A percentile compares a stretch with the other conserved stretches of the same genome.
Evolutionary conservation across 495 filamentous ascomycete species (phyloP).

Genomic region (Hypoxylon fuscum): DNA sequence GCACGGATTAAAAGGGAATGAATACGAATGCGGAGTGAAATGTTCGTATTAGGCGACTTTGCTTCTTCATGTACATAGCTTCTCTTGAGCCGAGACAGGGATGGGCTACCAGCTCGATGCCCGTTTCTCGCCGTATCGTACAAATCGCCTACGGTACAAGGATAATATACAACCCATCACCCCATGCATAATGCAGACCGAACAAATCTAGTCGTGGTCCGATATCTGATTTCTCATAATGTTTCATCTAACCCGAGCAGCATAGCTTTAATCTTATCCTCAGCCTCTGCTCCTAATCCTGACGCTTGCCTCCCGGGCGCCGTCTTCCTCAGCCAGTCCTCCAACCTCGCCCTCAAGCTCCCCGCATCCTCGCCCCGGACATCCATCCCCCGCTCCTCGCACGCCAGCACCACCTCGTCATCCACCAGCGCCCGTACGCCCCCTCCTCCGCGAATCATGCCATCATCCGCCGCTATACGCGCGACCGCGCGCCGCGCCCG

Average conservation of each 20-base stretch:
- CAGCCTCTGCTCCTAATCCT: slow-evolving; percentile 12
- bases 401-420: slow-evolving; percentile 56
- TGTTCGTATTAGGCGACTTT: too few relatives aligned
- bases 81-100: not conserved
- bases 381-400: slow-evolving; percentile 52
- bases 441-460: slow-evolving; percentile 46
- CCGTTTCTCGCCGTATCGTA: slow-evolving; percentile 13
- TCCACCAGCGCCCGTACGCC: slow-evolving; percentile 46
- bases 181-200: not conserved
- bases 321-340: slow-evolving; percentile 48
- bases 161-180: not conserved
- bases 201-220: not conserved
- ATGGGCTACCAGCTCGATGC: not conserved
- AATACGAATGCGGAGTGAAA: too few relatives aligned
- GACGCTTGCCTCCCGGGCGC: slow-evolving; percentile 19
- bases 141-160: slow-evolving; percentile 10
- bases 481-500: slow-evolving; percentile 41
- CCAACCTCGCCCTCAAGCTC: slow-evolving; percentile 41
- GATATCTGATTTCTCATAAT: not conserved
- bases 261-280: slow-evolving; percentile 18
- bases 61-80: too few relatives aligned
- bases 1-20: too few relatives aligned
- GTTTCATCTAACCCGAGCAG: slow-evolving; percentile 24
- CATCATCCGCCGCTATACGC: slow-evolving; percentile 44
- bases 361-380: slow-evolving; percentile 39